These are phyloP conservation scores for Acorus gramineus DNA, from an alignment of 106 monocot species.

Conservation along the genomic window DNA sequence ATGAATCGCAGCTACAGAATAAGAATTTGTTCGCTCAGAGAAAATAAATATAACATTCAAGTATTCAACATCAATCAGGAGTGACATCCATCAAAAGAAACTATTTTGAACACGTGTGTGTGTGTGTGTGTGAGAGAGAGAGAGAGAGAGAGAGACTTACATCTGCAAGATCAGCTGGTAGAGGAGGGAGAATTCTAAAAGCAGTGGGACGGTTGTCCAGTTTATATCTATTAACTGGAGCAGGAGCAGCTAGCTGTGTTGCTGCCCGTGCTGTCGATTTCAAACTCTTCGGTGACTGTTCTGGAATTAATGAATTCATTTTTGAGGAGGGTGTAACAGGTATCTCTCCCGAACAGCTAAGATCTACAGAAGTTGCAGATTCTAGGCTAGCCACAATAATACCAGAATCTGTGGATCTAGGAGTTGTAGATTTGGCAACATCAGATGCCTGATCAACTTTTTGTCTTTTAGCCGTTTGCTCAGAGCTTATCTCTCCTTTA, in stretches of 20 bases:
- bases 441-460: slow-evolving; percentile 24
- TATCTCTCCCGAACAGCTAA: slow-evolving; percentile 17
- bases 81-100: too few species aligned
- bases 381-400: slow-evolving; percentile 9
- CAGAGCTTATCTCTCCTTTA: slow-evolving; percentile 30
- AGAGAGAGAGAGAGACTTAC: slow-evolving; percentile 34
- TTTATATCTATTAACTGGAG: slow-evolving; percentile 40
- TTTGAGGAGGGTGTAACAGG: slow-evolving; percentile 20
- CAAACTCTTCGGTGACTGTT: slow-evolving; percentile 20
- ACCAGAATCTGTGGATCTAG: slow-evolving; percentile 3
- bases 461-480: slow-evolving; percentile 38
- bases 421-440: slow-evolving; percentile 15
- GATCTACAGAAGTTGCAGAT: slow-evolving; percentile 21
- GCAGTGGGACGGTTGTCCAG: slow-evolving; percentile 66
- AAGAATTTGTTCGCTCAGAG: too few species aligned
- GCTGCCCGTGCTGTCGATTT: slow-evolving; percentile 14
- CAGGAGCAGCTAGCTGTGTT: not conserved
- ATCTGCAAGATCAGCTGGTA: slow-evolving; percentile 61
- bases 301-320: slow-evolving; percentile 5
- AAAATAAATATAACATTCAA: too few species aligned
- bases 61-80: too few species aligned
- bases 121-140: not conserved
- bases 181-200: slow-evolving; percentile 80
- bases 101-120: too few species aligned
- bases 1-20: too few species aligned